Evolutionary conservation across 371 early-diverging fungal species (phyloP).

Genomic region (Modicella reniformis): DNA sequence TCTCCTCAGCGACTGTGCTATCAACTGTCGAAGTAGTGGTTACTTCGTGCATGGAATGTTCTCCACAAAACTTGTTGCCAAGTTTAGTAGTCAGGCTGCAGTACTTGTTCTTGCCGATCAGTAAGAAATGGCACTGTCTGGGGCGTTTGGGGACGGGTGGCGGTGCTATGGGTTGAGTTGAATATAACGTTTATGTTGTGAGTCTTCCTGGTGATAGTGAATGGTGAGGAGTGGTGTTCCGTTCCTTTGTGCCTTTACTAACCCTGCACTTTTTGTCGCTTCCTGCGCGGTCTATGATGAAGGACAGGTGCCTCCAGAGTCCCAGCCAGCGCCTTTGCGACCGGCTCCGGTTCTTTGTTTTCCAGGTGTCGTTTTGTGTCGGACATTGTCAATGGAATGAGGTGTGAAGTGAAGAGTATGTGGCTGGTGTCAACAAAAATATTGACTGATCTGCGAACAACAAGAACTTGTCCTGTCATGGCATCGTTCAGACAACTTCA

Average conservation of each 20-base stretch:
- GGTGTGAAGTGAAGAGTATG: not conserved
- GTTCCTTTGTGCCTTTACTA: not conserved
- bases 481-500: constrained; percentile 23
- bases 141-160: constrained; percentile 53
- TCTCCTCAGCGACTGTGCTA: not conserved
- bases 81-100: constrained; percentile 72
- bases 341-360: constrained; percentile 35
- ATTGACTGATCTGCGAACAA: too few species aligned
- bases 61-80: constrained; percentile 77
- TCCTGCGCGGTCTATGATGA: constrained; percentile 41
- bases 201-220: not conserved
- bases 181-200: not conserved
- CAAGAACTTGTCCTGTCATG: constrained; percentile 6
- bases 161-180: constrained; percentile 21
- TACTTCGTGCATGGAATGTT: constrained; percentile 59
- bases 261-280: constrained; percentile 51
- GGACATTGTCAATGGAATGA: constrained; percentile 21
- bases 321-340: constrained; percentile 43
- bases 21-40: constrained; percentile 1
- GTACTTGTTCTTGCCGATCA: constrained; percentile 64
- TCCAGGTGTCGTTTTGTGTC: constrained; percentile 45
- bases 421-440: constrained; percentile 2
- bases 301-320: constrained; percentile 42
- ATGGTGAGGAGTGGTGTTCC: not conserved
- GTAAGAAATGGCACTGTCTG: constrained; percentile 58